Evolutionary conservation across 2,329 filamentous ascomycete species (phyloP), one percentile per base, ranked within the genome.

Genomic region (Neoscytalidium dimidiatum): DNA sequence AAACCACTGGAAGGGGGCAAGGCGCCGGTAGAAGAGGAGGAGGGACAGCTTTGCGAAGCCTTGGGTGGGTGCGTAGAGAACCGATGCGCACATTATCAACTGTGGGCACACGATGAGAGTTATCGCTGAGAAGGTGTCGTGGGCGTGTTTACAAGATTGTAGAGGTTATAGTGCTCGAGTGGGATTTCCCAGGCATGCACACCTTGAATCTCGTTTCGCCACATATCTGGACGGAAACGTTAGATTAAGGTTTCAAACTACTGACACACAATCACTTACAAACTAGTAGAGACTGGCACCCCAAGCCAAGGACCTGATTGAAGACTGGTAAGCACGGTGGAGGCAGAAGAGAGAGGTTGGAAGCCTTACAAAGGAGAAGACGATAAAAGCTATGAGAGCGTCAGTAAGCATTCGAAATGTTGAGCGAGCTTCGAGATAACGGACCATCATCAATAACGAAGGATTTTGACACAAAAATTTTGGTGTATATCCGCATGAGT

Each of bases 381-480:
- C 31, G 9, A 61, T 61, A n/a, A 17, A 61, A 3, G 14, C 57
- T 61, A 5, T 17, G 3, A 29, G 2, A 26, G 5, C 13, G 43
- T 61, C n/a, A 61, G 57, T 33, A 29, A 11, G 14, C n/a, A n/a
- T n/a, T n/a, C n/a, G n/a, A n/a, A 35, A 33, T 4, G 9, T 1
- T 17, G 2, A 3, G 14, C 7, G 21, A 31, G 13, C 23, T n/a
- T 5, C 19, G 35, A 21, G 8, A 19, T 2, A 26, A 66, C 71
- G 29, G 62, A 74, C 73, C 69, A 65, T 75, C 73, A 41, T 75
- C 72, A 41, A 72, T 26, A 5, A 70, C 68, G 46, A 75, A 67
- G 2, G 65, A 66, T 17, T 68, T 68, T 53, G 69, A 68, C 11
- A 75, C 64, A 23, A 57, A 17, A 3, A 70, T 44, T 52, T 72